Base-by-base conservation (phyloP, 2,329 filamentous ascomycete genomes). In the Ceratocystis smalleyi region DNA sequence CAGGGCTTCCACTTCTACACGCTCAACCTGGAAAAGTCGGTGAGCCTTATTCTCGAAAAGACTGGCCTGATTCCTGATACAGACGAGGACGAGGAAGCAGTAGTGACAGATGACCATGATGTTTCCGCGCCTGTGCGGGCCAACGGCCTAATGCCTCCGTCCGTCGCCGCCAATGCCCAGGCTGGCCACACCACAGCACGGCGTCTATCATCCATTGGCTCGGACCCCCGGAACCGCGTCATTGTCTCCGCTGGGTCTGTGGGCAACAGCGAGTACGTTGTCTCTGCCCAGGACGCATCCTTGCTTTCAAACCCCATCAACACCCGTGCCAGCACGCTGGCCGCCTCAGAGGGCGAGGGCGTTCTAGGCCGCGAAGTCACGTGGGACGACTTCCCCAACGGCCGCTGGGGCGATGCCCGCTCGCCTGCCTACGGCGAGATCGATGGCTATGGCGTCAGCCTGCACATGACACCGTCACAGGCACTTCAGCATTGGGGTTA, bases 321-420 rank as follows among this genome's bases (percentile, higher is more conserved):
- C 72, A 85, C 83, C 22, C 83, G 91, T 62, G 86, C 87, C 65
- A 92, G 91, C 73, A 94, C 90, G 0, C 81, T 97, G 8, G 90
- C 91, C 32, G 96, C 96, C 65, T 96, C 91, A 0, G 92, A 97
- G 76, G 92, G 94, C 5, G 88, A 96, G 71, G 94, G 92, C 27
- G 82, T 88, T 2, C 79, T 96, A 5, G 94, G 92, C 10, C 83
- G 94, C 61, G 92, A 97, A 78, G 94, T 94, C 43, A 99, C 94
- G 0, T 99, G 94, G 94, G 94, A 99, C 71, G 94, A 99, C 72
- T 99, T 91, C 74, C 92, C 92, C 68, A 97, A 97, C 77, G 94
- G 92, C 32, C 84, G 92, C 64, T 97, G 92, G 85, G 92, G 92
- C 72, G 92, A 96, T 71, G 89, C 91, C 3, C 83, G 92, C 62